These are phyloP conservation scores for Picochlorum sp. DNA, from an alignment of 139 green algal species.

Conservation along the genomic window DNA sequence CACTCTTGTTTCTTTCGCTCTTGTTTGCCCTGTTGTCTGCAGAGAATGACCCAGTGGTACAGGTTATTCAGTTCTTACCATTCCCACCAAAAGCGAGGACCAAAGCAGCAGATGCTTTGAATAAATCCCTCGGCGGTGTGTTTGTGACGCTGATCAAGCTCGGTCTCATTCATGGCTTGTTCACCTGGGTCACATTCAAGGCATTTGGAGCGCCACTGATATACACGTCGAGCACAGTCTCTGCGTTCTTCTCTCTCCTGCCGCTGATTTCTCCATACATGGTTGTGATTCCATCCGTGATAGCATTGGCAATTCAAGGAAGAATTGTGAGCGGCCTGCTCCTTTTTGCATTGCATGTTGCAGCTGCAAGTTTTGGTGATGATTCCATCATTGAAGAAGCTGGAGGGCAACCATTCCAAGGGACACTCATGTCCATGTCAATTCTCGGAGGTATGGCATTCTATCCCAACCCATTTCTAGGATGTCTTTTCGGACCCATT, in stretches of 20 bases:
- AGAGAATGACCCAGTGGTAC: constrained; percentile 37
- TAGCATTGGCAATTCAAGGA: constrained; percentile 41
- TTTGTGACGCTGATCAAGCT: constrained; percentile 55
- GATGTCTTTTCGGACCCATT: constrained; percentile 52
- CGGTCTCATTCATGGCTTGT: constrained; percentile 47
- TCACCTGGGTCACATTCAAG: constrained; percentile 50
- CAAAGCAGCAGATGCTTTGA: constrained; percentile 25
- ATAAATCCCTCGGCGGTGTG: constrained; percentile 31
- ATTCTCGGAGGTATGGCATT: constrained; percentile 46
- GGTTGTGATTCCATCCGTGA: constrained; percentile 40
- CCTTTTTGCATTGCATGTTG: constrained; percentile 36
- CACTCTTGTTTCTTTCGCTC: constrained; percentile 37
- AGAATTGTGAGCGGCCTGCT: not conserved
- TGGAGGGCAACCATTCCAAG: constrained; percentile 39
- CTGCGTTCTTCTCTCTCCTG: constrained; percentile 38
- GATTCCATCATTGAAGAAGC: constrained; percentile 46
- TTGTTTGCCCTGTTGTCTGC: constrained; percentile 50
- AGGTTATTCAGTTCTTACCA: constrained; percentile 37
- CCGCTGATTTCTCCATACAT: constrained; percentile 48
- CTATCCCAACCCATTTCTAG: constrained; percentile 43
- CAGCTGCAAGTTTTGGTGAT: constrained; percentile 42
- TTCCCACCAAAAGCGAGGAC: constrained; percentile 30
- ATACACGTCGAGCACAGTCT: constrained; percentile 30
- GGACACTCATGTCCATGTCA: constrained; percentile 26
- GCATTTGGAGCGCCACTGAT: constrained; percentile 38